Evolutionary conservation across 2,329 filamentous ascomycete genomes (phyloP).

Genomic region (Epichloe amarillans): DNA sequence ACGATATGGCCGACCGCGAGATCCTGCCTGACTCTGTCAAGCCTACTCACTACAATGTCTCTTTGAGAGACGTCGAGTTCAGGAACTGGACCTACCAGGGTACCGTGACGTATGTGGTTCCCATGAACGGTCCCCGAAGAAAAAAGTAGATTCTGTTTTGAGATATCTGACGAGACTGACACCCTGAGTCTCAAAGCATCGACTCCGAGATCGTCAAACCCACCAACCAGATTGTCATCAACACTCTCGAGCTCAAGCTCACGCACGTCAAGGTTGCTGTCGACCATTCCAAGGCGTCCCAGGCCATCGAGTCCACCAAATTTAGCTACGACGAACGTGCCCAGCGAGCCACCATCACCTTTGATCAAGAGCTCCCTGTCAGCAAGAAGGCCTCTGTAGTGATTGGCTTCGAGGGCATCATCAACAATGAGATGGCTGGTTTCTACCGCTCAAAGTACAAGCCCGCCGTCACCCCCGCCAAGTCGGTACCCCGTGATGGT

Average conservation of each 20-base stretch:
- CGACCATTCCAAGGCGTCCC: constrained; percentile 42
- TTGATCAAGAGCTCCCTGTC: constrained; percentile 56
- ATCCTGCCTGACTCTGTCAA: constrained; percentile 54
- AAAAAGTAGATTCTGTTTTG: too few species aligned
- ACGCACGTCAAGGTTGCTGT: constrained; percentile 47
- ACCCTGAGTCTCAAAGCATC: constrained; percentile 39
- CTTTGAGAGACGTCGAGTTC: constrained; percentile 71
- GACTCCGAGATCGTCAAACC: constrained; percentile 57
- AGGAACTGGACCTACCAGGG: constrained; percentile 66
- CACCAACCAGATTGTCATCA: constrained; percentile 68
- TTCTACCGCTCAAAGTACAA: constrained; percentile 95
- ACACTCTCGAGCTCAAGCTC: constrained; percentile 73
- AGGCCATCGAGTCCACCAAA: constrained; percentile 45
- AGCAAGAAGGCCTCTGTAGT: constrained; percentile 52
- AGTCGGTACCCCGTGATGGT: constrained; percentile 63
- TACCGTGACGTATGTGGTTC: constrained; percentile 44
- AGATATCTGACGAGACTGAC: neutral
- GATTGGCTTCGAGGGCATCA: constrained; percentile 64
- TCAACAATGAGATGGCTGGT: constrained; percentile 85
- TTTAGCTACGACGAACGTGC: constrained; percentile 73
- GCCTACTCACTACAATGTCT: constrained; percentile 75
- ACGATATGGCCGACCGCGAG: constrained; percentile 44
- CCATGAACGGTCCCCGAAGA: neutral
- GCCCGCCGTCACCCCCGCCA: constrained; percentile 55
- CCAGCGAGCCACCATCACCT: constrained; percentile 70